Evolutionary conservation across 1,139 yeast genomes (phyloP).

Genomic region (Hansenula lynferdii): DNA sequence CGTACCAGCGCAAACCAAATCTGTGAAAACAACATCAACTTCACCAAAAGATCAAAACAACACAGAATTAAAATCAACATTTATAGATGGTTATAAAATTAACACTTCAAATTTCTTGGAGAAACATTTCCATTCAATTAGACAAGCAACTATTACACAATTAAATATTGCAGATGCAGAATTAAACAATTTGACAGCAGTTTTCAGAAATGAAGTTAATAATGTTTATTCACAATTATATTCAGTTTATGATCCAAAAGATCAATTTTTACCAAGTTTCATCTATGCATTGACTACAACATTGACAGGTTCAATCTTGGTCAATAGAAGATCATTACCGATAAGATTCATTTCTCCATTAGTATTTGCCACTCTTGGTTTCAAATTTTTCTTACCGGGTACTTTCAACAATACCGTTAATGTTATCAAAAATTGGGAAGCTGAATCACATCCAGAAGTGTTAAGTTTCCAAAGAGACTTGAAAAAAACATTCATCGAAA

Average conservation of each 20-base stretch:
- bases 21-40: neutral
- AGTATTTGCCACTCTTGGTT: constrained; percentile 40
- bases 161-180: constrained; percentile 19
- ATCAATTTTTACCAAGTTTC: constrained; percentile 40
- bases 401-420: constrained; percentile 27
- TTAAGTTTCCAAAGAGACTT: constrained; percentile 22
- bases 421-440: constrained; percentile 24
- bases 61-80: constrained; percentile 6
- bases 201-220: constrained; percentile 18
- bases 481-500: constrained; percentile 12
- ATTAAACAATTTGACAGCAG: constrained; percentile 19
- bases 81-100: constrained; percentile 21
- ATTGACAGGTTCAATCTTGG: constrained; percentile 52
- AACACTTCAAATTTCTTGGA: constrained; percentile 19
- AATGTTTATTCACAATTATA: constrained; percentile 10
- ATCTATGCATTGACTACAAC: constrained; percentile 51
- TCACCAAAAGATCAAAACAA: constrained; percentile 8
- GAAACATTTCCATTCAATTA: constrained; percentile 12
- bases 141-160: constrained; percentile 14
- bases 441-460: constrained; percentile 29
- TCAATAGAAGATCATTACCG: constrained; percentile 41
- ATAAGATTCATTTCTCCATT: constrained; percentile 48
- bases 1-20: constrained; percentile 3
- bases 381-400: constrained; percentile 31
- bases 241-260: constrained; percentile 21